phyloP scores from a whole-genome alignment of 495 filamentous ascomycete species.

The Melanomma pulvis-pyrius region DNA sequence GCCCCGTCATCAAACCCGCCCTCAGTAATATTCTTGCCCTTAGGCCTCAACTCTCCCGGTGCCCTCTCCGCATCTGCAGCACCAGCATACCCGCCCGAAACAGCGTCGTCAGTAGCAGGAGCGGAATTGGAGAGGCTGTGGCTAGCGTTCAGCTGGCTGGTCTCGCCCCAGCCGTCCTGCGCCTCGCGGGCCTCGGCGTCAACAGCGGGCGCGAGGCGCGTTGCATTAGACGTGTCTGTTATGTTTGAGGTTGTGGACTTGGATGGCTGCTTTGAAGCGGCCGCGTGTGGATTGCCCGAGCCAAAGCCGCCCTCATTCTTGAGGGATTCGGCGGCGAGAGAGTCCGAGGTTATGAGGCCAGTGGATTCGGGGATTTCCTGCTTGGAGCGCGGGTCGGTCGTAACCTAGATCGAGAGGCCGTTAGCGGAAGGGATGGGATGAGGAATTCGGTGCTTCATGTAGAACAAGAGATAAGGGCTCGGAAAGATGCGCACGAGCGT shows the following conservation, averaged over 20 bases:
- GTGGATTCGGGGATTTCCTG: conserved; percentile 56
- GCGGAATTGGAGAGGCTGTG: conserved; percentile 19
- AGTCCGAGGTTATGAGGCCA: conserved; percentile 63
- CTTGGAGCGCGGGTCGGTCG: conserved; percentile 53
- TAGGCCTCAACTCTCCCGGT: conserved; percentile 48
- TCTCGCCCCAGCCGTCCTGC: conserved; percentile 15
- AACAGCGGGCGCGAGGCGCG: conserved; percentile 54
- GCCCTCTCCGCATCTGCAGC: conserved; percentile 34
- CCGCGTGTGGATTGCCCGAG: conserved; percentile 52
- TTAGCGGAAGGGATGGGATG: neutral
- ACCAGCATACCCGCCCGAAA: conserved; percentile 48
- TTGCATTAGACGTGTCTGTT: conserved; percentile 58
- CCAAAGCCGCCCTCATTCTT: conserved; percentile 49
- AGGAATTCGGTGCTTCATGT: no score
- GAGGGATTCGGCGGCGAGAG: conserved; percentile 66
- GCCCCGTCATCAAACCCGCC: conserved; percentile 55
- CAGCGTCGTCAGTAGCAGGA: conserved; percentile 47
- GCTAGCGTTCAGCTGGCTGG: neutral
- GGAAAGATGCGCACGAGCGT: no score
- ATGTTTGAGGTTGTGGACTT: conserved; percentile 58
- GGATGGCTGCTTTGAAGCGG: conserved; percentile 54
- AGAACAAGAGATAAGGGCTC: no score
- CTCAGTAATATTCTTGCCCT: conserved; percentile 60
- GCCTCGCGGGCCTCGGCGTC: conserved; percentile 53
- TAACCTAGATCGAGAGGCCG: conserved; percentile 40